A percentile compares a stretch with the other conserved stretches of the same genome.
Conservation (phyloP, 768 basidiomycete genomes). For the Rhodotorula taiwanensis region DNA sequence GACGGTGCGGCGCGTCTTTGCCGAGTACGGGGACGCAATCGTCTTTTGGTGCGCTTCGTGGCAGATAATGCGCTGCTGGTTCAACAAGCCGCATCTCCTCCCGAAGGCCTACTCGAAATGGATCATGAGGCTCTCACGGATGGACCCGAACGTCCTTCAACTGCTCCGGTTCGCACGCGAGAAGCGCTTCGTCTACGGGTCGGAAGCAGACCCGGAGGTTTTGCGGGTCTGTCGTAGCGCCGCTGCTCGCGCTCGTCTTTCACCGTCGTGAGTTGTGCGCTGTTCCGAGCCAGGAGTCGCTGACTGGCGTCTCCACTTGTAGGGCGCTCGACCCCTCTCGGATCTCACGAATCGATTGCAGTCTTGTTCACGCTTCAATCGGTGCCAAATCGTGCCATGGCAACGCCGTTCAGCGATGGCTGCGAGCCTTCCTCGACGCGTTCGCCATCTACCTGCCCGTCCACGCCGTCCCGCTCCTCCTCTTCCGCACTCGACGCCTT, state of each 20-base stretch:
- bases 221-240: slow-evolving; percentile 19
- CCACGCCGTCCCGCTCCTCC: slow-evolving; percentile 33
- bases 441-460: slow-evolving; percentile 37
- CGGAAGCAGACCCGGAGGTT: slow-evolving; percentile 18
- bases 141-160: slow-evolving; percentile 31
- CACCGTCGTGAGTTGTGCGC: too few relatives aligned
- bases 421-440: slow-evolving; percentile 30
- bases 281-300: too few relatives aligned
- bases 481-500: slow-evolving; percentile 29
- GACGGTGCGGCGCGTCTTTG: slow-evolving; percentile 1
- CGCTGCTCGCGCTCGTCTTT: too few relatives aligned
- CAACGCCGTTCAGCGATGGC: slow-evolving; percentile 29
- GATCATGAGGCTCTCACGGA: slow-evolving; percentile 33
- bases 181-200: slow-evolving; percentile 29
- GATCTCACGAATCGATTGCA: slow-evolving; percentile 31
- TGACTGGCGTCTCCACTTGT: too few relatives aligned
- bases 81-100: slow-evolving; percentile 32
- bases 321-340: slow-evolving; percentile 18
- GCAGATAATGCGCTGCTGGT: slow-evolving; percentile 37
- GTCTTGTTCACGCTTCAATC: slow-evolving; percentile 29
- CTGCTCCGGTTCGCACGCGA: slow-evolving; percentile 28
- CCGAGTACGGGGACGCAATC: slow-evolving; percentile 28
- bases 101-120: slow-evolving; percentile 33
- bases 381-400: slow-evolving; percentile 33
- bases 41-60: slow-evolving; percentile 22